A percentile compares a stretch with the other conserved stretches of the same genome.
phyloP scores from a whole-genome alignment of 306 rosid genomes.

The Ziziphus jujuba region DNA sequence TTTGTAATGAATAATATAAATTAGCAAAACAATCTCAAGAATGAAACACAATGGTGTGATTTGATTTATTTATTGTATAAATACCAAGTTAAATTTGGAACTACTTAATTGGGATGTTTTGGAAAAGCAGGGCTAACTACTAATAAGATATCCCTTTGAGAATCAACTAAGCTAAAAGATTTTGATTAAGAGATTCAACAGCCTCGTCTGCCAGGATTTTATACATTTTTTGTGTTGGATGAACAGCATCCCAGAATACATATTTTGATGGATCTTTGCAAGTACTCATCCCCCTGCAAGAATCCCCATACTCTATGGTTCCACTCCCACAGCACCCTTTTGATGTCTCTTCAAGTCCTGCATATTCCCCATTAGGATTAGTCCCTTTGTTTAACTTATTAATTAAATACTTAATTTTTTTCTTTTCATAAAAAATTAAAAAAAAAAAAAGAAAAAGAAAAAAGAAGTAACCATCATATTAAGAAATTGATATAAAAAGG shows the following conservation, averaged over 20 bases:
- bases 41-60: background rate
- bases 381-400: background rate
- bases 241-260: constrained; percentile 84
- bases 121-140: no score
- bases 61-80: background rate
- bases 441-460: background rate
- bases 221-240: constrained; percentile 71
- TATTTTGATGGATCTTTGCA: constrained; percentile 55
- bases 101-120: no score
- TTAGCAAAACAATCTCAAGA: background rate
- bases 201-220: constrained; percentile 57
- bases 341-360: constrained; percentile 52
- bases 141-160: no score
- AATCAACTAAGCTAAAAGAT: background rate
- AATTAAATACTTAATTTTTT: background rate
- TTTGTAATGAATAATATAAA: no score
- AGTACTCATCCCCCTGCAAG: constrained; percentile 58
- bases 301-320: constrained; percentile 49
- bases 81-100: no score
- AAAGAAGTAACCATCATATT: no score
- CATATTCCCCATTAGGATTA: background rate
- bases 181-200: constrained; percentile 17
- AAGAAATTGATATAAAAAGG: no score
- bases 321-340: constrained; percentile 84
- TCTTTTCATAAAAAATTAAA: no score